Conservation (phyloP, 202 grass and related monocot genomes). For the Zoysia matrella region DNA sequence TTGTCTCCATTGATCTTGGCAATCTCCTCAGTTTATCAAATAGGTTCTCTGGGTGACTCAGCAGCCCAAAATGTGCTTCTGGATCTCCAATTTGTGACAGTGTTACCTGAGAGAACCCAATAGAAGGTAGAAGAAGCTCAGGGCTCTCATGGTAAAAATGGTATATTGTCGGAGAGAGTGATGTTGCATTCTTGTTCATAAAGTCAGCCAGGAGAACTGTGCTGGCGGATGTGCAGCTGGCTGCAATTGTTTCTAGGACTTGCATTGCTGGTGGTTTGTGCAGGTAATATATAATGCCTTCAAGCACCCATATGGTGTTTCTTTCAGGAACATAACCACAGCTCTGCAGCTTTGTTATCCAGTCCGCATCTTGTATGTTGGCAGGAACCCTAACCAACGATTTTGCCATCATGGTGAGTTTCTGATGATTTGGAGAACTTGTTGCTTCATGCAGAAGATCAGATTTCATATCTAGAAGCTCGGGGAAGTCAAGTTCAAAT, state of each 20-base stretch:
- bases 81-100: slow-evolving; percentile 87
- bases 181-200: slow-evolving; percentile 82
- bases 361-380: slow-evolving; percentile 68
- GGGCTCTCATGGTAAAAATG: slow-evolving; percentile 95
- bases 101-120: slow-evolving; percentile 74
- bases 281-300: slow-evolving; percentile 98
- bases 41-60: slow-evolving; percentile 85
- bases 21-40: slow-evolving; percentile 91
- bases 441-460: slow-evolving; percentile 74
- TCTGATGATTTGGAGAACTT: slow-evolving; percentile 49
- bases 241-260: slow-evolving; percentile 72
- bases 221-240: slow-evolving; percentile 39
- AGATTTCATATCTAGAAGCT: slow-evolving; percentile 79
- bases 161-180: slow-evolving; percentile 66
- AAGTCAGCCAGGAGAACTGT: slow-evolving; percentile 79
- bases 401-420: slow-evolving; percentile 59
- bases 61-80: slow-evolving; percentile 85
- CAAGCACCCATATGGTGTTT: slow-evolving; percentile 90
- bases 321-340: slow-evolving; percentile 70
- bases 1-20: slow-evolving; percentile 76
- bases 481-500: slow-evolving; percentile 92
- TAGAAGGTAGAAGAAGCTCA: slow-evolving; percentile 72
- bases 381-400: slow-evolving; percentile 69
- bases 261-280: slow-evolving; percentile 71
- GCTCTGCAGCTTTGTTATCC: slow-evolving; percentile 74